phyloP scores from a whole-genome alignment of 2,329 filamentous ascomycete genomes.

The Botrytis byssoidea region DNA sequence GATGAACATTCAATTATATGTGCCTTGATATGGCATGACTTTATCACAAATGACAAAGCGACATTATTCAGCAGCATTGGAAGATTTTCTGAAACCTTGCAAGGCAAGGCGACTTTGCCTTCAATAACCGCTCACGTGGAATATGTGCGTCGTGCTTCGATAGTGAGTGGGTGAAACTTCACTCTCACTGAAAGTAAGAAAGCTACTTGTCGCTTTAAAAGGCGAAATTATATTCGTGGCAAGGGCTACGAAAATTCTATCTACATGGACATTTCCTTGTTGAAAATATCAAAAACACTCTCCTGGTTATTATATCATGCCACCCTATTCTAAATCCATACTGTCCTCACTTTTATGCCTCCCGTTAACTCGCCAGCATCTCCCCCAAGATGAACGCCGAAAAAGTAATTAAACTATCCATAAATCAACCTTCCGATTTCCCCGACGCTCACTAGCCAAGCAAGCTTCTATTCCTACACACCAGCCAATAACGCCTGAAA shows the following conservation, averaged over 20 bases:
- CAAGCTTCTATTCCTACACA: constrained; percentile 15
- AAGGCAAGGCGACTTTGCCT: neutral
- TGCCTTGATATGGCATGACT: neutral
- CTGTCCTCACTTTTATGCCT: neutral
- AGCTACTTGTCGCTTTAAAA: neutral
- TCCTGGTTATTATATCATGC: constrained; percentile 1
- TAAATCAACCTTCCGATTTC: neutral
- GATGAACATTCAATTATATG: neutral
- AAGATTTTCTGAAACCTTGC: neutral
- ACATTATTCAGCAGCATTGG: neutral
- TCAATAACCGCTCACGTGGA: neutral
- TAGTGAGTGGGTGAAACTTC: neutral
- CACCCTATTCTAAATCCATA: neutral
- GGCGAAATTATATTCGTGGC: neutral
- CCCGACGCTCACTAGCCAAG: constrained; percentile 6
- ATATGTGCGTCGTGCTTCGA: neutral
- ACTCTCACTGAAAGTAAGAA: neutral
- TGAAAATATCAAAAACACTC: neutral
- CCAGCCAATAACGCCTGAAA: constrained; percentile 4
- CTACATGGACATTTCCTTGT: neutral
- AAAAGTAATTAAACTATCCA: neutral
- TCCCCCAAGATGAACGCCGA: neutral
- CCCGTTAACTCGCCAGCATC: neutral
- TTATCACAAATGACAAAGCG: neutral
- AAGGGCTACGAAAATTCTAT: neutral